Base-by-base conservation (phyloP, 2,329 filamentous ascomycete genomes). In the Rutstroemia sp. region DNA sequence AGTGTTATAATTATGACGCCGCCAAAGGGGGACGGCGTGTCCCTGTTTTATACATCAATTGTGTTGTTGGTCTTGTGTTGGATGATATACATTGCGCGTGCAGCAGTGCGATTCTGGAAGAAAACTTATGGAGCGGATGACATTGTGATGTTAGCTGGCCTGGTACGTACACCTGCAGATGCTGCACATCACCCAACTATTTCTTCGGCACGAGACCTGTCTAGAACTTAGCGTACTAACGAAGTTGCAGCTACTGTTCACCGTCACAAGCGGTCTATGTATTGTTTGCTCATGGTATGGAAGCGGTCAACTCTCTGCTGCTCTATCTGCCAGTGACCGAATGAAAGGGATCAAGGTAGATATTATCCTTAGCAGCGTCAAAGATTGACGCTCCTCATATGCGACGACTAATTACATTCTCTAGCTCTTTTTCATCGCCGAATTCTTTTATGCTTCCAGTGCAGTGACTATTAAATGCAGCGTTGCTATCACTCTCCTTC, bases 391-490 rank as follows among this genome's bases (percentile, higher is more conserved):
- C 45, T 41, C 8, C 27, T 34, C 12, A 10, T 34, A 34, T 12
- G 12, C 12, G 30, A 14, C 50, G 51, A 58, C 53, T 60, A 48
- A 58, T 39, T 16, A 49, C 47, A 21, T 30, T 19, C 48, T 57
- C 63, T 72, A 34, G 63, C 66, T 67, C 38, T 71, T 73, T 54
- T 68, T 72, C 46, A 71, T 71, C 21, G 70, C 71, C 41, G 70
- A 73, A 54, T 68, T 71, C 53, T 71, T 73, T 56, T 73, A 73
- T 48, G 69, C 69, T n/a, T 67, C 61, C 23, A 64, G 64, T 50
- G 67, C 67, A 1, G 61, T 63, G 2, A 60, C 60, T 19, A 65
- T 70, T 58, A 69, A 69, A 38, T 61, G 63, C 51, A 68, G 66
- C 53, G 68, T 69, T 49, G 67, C 67, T 42, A 50, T 69, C 27